Conservation (phyloP, 257 asterid species). For the Rehmannia glutinosa region DNA sequence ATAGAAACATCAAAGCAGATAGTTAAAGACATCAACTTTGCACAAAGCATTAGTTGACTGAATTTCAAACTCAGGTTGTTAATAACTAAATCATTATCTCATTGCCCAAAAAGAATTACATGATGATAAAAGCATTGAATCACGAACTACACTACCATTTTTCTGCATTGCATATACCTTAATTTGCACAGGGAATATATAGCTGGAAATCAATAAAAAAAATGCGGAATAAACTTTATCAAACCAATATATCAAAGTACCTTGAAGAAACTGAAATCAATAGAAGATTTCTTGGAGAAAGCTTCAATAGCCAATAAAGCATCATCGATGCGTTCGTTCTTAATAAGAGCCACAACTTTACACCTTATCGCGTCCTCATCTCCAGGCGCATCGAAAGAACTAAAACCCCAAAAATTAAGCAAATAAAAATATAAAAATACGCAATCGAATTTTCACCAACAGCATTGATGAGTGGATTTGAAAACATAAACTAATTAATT, state of each 20-base stretch:
- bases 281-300: constrained; percentile 38
- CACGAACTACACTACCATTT: neutral
- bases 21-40: neutral
- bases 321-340: constrained; percentile 49
- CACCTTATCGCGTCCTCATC: constrained; percentile 89
- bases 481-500: too few species aligned
- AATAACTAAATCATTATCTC: neutral
- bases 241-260: constrained; percentile 13
- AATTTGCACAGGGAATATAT: neutral
- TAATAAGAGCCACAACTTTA: constrained; percentile 78
- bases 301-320: constrained; percentile 55
- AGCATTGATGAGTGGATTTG: neutral
- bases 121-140: neutral
- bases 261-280: constrained; percentile 38
- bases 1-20: neutral
- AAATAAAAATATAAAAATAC: constrained; percentile 14
- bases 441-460: neutral
- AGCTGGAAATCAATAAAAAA: neutral
- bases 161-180: constrained; percentile 3
- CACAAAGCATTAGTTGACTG: neutral
- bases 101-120: neutral
- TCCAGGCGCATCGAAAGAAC: constrained; percentile 70
- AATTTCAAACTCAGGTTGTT: neutral
- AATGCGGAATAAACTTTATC: neutral
- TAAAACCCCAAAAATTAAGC: constrained; percentile 54